Percentiles rank a stretch among this genome's conserved stretches.
These are phyloP conservation scores for Rasamsonia emersonii DNA, from an alignment of 2,329 filamentous ascomycete genomes.

Conservation along the genomic window DNA sequence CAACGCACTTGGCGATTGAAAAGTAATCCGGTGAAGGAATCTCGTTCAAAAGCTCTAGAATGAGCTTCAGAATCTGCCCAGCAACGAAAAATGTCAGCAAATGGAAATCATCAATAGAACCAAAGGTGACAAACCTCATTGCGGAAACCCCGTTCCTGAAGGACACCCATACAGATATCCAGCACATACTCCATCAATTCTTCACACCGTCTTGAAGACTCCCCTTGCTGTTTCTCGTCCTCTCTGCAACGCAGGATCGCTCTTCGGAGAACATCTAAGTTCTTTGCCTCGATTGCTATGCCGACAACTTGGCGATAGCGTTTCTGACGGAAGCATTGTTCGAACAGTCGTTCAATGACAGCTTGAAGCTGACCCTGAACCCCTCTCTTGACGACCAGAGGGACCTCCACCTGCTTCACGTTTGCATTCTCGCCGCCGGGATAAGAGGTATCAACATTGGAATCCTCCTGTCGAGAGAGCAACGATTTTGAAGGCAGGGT, in stretches of 20 bases:
- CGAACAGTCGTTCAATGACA: conserved; percentile 83
- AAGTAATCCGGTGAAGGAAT: conserved; percentile 94
- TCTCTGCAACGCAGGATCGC: conserved; percentile 85
- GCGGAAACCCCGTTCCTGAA: conserved; percentile 83
- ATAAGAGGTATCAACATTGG: conserved; percentile 46
- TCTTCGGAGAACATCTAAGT: conserved; percentile 73
- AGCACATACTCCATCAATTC: conserved; percentile 96
- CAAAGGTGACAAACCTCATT: conserved; percentile 46
- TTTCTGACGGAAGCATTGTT: conserved; percentile 75
- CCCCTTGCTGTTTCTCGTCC: conserved; percentile 64
- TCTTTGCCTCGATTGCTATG: conserved; percentile 91
- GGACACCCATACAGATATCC: conserved; percentile 93
- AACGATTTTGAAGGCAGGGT: conserved; percentile 89
- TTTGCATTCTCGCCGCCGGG: conserved; percentile 49
- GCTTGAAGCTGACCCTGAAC: conserved; percentile 73
- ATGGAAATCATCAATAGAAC: background rate
- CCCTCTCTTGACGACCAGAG: conserved; percentile 60
- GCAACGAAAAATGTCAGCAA: background rate
- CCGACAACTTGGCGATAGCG: conserved; percentile 94
- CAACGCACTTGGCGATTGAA: conserved; percentile 93
- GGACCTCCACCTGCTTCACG: conserved; percentile 46
- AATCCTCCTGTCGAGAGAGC: conserved; percentile 70
- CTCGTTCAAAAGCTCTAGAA: conserved; percentile 90
- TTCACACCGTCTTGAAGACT: conserved; percentile 58
- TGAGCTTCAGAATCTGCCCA: conserved; percentile 69